Conservation (phyloP, 495 filamentous ascomycete genomes). For the Melanomma pulvis-pyrius region DNA sequence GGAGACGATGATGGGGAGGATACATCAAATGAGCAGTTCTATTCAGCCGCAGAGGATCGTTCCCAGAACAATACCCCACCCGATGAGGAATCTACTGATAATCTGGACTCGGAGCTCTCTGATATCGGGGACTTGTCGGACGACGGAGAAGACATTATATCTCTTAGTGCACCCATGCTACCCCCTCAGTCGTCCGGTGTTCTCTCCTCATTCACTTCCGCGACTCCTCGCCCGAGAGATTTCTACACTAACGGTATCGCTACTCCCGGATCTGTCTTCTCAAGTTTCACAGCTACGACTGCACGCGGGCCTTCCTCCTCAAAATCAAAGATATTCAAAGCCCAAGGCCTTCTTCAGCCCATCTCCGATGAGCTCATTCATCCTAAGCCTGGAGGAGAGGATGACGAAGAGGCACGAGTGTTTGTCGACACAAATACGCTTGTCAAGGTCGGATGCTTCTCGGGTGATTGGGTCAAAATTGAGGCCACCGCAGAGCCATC, state of each 20-base stretch:
- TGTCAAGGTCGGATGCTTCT: constrained; percentile 90
- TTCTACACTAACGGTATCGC: constrained; percentile 66
- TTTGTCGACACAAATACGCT: constrained; percentile 86
- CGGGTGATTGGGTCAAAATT: constrained; percentile 94
- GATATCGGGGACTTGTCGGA: constrained; percentile 48
- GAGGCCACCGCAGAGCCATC: constrained; percentile 71
- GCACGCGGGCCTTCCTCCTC: constrained; percentile 62
- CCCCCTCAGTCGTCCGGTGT: constrained; percentile 66
- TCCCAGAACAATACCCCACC: constrained; percentile 57
- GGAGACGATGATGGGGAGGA: constrained; percentile 70
- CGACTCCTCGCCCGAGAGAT: constrained; percentile 67
- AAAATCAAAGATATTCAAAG: constrained; percentile 69
- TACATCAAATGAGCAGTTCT: constrained; percentile 85
- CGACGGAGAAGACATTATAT: constrained; percentile 59
- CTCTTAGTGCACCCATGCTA: constrained; percentile 75
- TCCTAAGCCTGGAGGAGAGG: constrained; percentile 79
- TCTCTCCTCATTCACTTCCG: constrained; percentile 70
- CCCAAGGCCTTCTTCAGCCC: constrained; percentile 70
- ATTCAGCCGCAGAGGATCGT: constrained; percentile 79
- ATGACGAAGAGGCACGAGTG: constrained; percentile 82
- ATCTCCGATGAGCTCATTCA: constrained; percentile 80
- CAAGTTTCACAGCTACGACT: constrained; percentile 77
- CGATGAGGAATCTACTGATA: constrained; percentile 54
- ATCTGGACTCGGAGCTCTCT: constrained; percentile 44
- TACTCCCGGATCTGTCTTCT: constrained; percentile 83